phyloP scores from a whole-genome alignment of 495 filamentous ascomycete genomes.

The Aspergillus steynii region DNA sequence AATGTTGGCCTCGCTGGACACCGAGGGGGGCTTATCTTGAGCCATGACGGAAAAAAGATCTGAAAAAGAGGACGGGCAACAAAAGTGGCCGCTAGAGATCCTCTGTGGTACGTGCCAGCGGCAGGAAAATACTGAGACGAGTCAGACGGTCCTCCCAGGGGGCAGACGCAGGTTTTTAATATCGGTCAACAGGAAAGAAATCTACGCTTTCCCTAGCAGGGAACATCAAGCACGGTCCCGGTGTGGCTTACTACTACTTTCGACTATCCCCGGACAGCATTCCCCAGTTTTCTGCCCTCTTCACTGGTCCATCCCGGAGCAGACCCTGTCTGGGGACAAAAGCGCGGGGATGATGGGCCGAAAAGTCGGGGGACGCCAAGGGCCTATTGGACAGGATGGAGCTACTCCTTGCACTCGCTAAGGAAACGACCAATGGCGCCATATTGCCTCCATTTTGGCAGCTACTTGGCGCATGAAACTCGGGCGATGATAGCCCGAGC shows the following conservation, averaged over 20 bases:
- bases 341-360: neutral
- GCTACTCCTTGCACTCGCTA: neutral
- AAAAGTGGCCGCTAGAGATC: neutral
- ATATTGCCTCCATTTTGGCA: neutral
- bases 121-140: neutral
- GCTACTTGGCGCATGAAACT: neutral
- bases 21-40: neutral
- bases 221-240: neutral
- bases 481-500: conserved; percentile 4
- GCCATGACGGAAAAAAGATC: conserved; percentile 9
- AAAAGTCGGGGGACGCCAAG: neutral
- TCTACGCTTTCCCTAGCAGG: neutral
- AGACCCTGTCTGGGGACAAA: neutral
- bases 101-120: neutral
- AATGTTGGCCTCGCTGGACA: neutral
- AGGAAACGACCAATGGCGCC: neutral
- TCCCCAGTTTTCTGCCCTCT: neutral
- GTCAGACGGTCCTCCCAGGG: neutral
- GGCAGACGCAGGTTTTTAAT: neutral
- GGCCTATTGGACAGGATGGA: neutral
- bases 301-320: neutral
- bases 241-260: neutral
- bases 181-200: neutral
- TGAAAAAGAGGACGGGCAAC: neutral
- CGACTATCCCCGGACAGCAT: neutral